These are phyloP conservation scores for Pythium sp. DNA, from an alignment of 352 stramenopile species.

Conservation along the genomic window DNA sequence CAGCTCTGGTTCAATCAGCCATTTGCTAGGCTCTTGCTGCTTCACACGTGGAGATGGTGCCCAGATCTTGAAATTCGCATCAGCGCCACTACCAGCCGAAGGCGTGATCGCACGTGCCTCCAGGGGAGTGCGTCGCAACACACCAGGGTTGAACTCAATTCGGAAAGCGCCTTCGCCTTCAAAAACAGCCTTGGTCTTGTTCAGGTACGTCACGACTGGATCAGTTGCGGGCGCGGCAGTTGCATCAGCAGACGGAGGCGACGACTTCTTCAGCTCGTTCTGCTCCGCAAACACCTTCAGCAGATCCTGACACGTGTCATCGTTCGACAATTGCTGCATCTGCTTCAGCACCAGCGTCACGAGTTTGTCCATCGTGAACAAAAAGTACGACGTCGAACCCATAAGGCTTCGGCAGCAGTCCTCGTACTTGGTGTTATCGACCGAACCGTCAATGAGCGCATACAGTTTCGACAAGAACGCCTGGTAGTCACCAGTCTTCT, in stretches of 20 bases:
- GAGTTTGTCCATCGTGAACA: slow-evolving; percentile 92
- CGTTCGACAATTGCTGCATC: slow-evolving; percentile 81
- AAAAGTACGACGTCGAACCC: slow-evolving; percentile 87
- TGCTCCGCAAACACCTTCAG: slow-evolving; percentile 69
- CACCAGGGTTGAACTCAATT: slow-evolving; percentile 80
- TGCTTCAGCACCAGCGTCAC: slow-evolving; percentile 85
- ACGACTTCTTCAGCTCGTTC: slow-evolving; percentile 24
- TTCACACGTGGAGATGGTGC: slow-evolving; percentile 75
- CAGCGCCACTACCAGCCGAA: slow-evolving; percentile 27
- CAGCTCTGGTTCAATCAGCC: slow-evolving; percentile 78
- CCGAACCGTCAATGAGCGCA: slow-evolving; percentile 79
- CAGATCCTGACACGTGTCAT: slow-evolving; percentile 82
- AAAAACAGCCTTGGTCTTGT: slow-evolving; percentile 77
- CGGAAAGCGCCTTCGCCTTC: slow-evolving; percentile 82
- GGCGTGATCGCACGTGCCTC: slow-evolving; percentile 48
- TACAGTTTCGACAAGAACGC: slow-evolving; percentile 87
- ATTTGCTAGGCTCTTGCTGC: slow-evolving; percentile 71
- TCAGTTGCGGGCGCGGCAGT: slow-evolving; percentile 26
- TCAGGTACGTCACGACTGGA: slow-evolving; percentile 48
- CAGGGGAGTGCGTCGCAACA: slow-evolving; percentile 72
- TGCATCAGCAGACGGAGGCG: slow-evolving; percentile 31
- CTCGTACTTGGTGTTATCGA: slow-evolving; percentile 88
- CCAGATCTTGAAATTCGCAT: slow-evolving; percentile 59
- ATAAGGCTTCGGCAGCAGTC: slow-evolving; percentile 88
- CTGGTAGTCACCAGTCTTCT: slow-evolving; percentile 85